phyloP scores from a whole-genome alignment of 371 early-diverging fungal genomes.

The Cokeromyces recurvatus region DNA sequence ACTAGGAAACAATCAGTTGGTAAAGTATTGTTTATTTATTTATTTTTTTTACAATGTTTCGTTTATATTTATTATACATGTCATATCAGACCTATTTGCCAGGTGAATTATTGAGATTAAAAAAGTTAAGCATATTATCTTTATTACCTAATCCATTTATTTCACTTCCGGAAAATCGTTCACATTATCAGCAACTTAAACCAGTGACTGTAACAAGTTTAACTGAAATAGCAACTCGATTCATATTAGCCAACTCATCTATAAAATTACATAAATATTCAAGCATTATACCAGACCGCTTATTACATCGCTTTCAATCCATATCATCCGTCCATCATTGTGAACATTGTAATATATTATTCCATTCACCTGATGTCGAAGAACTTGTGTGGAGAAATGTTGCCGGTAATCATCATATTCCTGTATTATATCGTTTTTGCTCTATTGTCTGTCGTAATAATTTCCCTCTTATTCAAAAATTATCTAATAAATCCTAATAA shows the following conservation, averaged over 20 bases:
- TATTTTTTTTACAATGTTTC: too few species aligned
- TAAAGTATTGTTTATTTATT: too few species aligned
- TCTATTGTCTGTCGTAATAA: constrained; percentile 18
- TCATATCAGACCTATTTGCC: too few species aligned
- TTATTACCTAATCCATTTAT: constrained; percentile 35
- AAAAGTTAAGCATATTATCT: constrained; percentile 21
- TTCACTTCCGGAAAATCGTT: constrained; percentile 1
- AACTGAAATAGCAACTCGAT: constrained; percentile 21
- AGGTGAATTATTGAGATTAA: constrained; percentile 26
- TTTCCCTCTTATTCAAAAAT: too few species aligned
- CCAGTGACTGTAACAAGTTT: constrained; percentile 4
- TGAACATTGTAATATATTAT: constrained; percentile 17
- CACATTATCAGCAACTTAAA: background rate
- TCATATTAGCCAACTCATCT: constrained; percentile 2
- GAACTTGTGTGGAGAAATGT: constrained; percentile 23
- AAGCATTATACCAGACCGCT: constrained; percentile 5
- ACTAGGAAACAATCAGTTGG: constrained; percentile 53
- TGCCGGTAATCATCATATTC: constrained; percentile 18
- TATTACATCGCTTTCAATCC: constrained; percentile 16
- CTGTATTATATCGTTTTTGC: constrained; percentile 32
- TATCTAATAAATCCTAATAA: too few species aligned
- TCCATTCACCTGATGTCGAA: constrained; percentile 18
- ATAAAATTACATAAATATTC: background rate
- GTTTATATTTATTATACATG: too few species aligned
- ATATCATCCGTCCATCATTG: constrained; percentile 19